Evolutionary conservation across 2,329 filamentous ascomycete genomes (phyloP).

Genomic region (Talaromyces sp.): DNA sequence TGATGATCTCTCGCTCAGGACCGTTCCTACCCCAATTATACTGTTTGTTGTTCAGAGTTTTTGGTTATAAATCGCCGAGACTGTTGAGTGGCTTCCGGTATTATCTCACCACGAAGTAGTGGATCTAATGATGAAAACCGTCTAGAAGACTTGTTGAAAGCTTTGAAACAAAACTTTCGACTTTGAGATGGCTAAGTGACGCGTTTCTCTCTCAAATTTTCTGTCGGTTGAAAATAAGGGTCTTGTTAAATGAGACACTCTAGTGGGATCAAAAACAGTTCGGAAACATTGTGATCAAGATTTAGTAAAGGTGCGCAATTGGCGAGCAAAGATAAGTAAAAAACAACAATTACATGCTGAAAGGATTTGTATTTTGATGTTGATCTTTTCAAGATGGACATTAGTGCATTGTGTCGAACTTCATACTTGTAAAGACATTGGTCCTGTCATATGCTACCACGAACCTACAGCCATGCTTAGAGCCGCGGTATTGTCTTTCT

Average conservation of each 20-base stretch:
- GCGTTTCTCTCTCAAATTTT: slow-evolving; percentile 12
- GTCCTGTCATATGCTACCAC: neutral
- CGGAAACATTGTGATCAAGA: slow-evolving; percentile 53
- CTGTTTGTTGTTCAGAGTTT: neutral
- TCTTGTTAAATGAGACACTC: slow-evolving; percentile 22
- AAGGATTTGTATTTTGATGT: neutral
- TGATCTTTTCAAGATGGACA: too few species aligned
- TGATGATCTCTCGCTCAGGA: too few species aligned
- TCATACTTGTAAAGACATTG: too few species aligned
- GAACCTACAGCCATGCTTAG: neutral
- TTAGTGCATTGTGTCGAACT: too few species aligned
- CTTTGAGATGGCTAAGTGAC: slow-evolving; percentile 12
- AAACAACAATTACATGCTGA: neutral
- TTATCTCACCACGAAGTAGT: neutral
- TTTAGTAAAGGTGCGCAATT: slow-evolving; percentile 24
- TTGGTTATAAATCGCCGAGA: neutral
- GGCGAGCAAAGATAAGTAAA: neutral
- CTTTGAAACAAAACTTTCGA: slow-evolving; percentile 33
- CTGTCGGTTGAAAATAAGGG: too few species aligned
- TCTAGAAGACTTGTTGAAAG: too few species aligned
- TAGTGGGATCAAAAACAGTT: slow-evolving; percentile 53
- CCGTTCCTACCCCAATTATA: too few species aligned
- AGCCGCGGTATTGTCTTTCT: neutral
- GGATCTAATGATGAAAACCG: neutral
- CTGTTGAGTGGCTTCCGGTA: neutral